Conservation (phyloP, 2,329 filamentous ascomycete species). For the Ophiostoma himal-ulmi region DNA sequence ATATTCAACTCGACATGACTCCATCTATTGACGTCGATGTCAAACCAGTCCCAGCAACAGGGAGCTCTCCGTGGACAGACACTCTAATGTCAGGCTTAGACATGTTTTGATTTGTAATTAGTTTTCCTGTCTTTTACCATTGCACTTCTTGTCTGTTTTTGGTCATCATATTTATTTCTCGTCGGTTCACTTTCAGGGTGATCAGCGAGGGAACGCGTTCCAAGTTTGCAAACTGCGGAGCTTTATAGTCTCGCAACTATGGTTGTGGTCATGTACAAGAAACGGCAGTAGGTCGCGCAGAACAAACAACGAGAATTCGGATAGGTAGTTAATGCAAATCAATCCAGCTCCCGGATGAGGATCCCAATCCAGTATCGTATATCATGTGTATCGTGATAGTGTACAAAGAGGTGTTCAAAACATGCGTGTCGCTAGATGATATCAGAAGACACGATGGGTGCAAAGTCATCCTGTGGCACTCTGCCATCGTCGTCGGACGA, state of each 20-base stretch:
- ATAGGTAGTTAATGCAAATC: background rate
- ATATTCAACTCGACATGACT: background rate
- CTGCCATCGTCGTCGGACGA: background rate
- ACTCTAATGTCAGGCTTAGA: constrained; percentile 23
- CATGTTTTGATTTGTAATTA: background rate
- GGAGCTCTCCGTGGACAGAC: constrained; percentile 20
- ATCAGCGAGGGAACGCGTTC: background rate
- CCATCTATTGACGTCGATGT: background rate
- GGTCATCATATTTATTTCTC: background rate
- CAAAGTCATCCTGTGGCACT: background rate
- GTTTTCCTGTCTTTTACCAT: background rate
- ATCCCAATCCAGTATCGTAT: background rate
- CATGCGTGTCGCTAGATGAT: background rate
- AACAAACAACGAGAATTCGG: background rate
- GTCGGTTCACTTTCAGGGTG: background rate
- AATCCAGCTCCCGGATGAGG: background rate
- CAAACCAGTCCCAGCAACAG: background rate
- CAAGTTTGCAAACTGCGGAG: background rate
- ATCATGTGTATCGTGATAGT: background rate
- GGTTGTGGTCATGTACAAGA: background rate
- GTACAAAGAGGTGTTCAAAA: background rate
- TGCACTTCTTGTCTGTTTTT: background rate
- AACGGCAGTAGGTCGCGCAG: background rate
- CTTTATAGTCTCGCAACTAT: background rate
- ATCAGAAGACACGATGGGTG: background rate